Percentiles rank a stretch among this genome's conserved stretches.
Conservation (phyloP, 2,329 filamentous ascomycete genomes). For the Ophiosphaerella narmari region DNA sequence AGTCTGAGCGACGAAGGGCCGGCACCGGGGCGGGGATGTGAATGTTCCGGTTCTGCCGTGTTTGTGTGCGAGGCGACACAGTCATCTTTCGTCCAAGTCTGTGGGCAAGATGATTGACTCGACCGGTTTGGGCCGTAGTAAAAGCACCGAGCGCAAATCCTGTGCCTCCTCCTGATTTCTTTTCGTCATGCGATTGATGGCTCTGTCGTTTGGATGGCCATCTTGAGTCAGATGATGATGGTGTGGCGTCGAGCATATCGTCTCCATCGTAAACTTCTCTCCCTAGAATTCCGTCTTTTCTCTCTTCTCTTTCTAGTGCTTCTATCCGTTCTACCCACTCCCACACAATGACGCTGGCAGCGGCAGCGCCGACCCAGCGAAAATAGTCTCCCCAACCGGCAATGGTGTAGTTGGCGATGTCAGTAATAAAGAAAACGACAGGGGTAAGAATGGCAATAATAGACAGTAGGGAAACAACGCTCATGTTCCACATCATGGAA, state of each 20-base stretch:
- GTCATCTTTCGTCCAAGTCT: constrained; percentile 34
- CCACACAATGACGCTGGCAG: constrained; percentile 96
- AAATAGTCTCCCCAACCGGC: constrained; percentile 96
- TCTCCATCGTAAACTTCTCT: constrained; percentile 92
- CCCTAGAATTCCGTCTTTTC: constrained; percentile 89
- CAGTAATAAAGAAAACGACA: constrained; percentile 89
- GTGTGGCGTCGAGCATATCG: constrained; percentile 78
- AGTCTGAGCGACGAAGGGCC: constrained; percentile 34
- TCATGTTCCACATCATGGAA: constrained; percentile 86
- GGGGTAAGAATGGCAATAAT: constrained; percentile 83
- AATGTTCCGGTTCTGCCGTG: constrained; percentile 38
- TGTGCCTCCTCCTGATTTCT: constrained; percentile 32
- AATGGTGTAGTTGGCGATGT: constrained; percentile 83
- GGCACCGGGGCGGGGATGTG: constrained; percentile 40
- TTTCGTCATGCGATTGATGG: constrained; percentile 35
- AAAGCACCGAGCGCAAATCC: constrained; percentile 27
- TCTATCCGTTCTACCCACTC: constrained; percentile 98
- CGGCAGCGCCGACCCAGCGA: constrained; percentile 92
- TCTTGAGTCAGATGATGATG: constrained; percentile 60
- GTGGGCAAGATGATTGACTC: constrained; percentile 35
- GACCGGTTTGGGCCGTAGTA: constrained; percentile 29
- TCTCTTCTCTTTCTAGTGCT: constrained; percentile 86
- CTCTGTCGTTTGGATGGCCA: constrained; percentile 52
- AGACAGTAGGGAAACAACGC: constrained; percentile 77
- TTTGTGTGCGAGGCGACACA: constrained; percentile 31